Base-by-base conservation (phyloP, 192 early-diverging fungal genomes). In the Coemansia sp. region DNA sequence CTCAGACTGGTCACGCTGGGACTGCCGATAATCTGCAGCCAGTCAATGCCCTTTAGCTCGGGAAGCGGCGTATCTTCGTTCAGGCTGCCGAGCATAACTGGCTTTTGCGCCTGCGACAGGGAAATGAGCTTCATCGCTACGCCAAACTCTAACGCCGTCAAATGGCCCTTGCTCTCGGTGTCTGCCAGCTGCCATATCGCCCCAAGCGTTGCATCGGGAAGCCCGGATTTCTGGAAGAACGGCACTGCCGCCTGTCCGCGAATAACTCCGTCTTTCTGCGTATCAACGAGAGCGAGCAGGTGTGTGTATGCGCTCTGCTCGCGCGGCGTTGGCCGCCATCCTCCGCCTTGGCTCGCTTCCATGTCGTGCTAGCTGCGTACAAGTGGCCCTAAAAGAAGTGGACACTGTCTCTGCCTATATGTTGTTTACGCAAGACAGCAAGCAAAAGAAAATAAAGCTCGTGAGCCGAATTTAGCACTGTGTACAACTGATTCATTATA, bases 101-200 rank as follows among this genome's bases (percentile, higher is more conserved):
- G 79, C 60, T 88, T 83, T 17, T 89, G 88, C 47, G 83, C 82
- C 69, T 98, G 96, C 10, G 85, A 90, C 17, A 93, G 80, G 24
- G 93, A 90, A 70, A 98, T 95, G 52, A 95, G 79, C 70, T 96
- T 98, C 59, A 96, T 68, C 8, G 91, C 92, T 27, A 90, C 85
- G 59, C 76, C 83, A 73, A 98, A 98, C 32, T 85, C 88, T 15
- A 79, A 75, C 38, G 82, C 79, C 19, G 87, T 88, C 51, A 95
- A 74, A 25, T 85, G 84, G 15, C 94, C 96, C 60, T 87, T 86
- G 66, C 88, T 84, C 24, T 92, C 88, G 2, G 80, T 59, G 70
- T 95, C 93, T 5, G 88, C 88, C n/a, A 90, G 74, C 47, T 93
- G 84, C 96, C 96, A 98, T 52, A 98, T 92, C 82, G 89, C 79